Evolutionary conservation across 495 filamentous ascomycete species (phyloP).

Genomic region (Parathielavia appendiculata): DNA sequence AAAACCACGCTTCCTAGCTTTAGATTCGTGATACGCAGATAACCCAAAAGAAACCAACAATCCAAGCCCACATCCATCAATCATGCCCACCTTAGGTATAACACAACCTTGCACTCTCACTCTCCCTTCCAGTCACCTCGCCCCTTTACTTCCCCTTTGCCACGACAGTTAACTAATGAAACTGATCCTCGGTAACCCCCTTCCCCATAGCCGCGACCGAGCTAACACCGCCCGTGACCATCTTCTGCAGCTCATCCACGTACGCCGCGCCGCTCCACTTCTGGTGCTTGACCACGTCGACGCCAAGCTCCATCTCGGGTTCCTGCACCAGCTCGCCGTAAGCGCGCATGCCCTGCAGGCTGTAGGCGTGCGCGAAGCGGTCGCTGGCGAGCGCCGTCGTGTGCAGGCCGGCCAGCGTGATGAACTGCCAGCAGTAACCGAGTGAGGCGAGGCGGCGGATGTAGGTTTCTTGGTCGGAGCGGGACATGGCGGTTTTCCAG

Average conservation of each 20-base stretch:
- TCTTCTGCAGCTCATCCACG: conserved; percentile 88
- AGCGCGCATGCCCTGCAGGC: conserved; percentile 82
- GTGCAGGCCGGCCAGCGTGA: conserved; percentile 96
- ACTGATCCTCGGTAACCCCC: conserved; percentile 97
- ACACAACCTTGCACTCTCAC: too few relatives aligned
- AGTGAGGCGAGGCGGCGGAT: conserved; percentile 80
- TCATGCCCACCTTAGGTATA: not conserved
- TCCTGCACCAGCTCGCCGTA: conserved; percentile 97
- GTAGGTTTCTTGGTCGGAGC: conserved; percentile 92
- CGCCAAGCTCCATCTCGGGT: conserved; percentile 83
- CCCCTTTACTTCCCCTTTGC: too few relatives aligned
- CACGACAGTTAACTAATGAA: conserved; percentile 45
- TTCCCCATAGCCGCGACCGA: conserved; percentile 93
- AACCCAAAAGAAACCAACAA: not conserved
- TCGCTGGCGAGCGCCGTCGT: conserved; percentile 87
- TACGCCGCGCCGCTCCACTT: conserved; percentile 97
- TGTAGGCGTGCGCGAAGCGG: conserved; percentile 79
- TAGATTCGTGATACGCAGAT: not conserved
- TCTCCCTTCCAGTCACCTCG: too few relatives aligned
- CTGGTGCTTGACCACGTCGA: conserved; percentile 97
- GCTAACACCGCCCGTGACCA: conserved; percentile 92
- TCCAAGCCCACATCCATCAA: not conserved
- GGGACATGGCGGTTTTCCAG: conserved; percentile 97
- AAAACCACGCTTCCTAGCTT: not conserved
- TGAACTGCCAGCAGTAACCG: conserved; percentile 99